phyloP scores from a whole-genome alignment of 176 grass and related monocot species.

The Avena eriantha region DNA sequence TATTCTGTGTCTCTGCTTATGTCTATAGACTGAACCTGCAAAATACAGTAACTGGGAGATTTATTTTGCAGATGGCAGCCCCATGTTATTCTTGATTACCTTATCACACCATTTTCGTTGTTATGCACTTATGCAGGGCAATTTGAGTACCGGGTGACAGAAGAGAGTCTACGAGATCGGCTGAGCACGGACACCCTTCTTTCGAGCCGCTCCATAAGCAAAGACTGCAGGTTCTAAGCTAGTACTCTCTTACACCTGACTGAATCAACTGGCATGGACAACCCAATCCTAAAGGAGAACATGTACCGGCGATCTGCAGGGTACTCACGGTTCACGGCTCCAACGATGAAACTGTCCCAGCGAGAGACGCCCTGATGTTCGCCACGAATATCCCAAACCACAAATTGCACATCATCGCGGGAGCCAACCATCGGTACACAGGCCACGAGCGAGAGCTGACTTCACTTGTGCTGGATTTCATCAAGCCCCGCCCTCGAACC shows the following conservation, averaged over 20 bases:
- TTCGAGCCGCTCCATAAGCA: conserved; percentile 67
- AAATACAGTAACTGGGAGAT: background rate
- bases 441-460: too few species aligned
- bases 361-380: too few species aligned
- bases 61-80: background rate
- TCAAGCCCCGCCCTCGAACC: too few species aligned
- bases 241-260: conserved; percentile 21
- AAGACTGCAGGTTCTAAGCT: conserved; percentile 69
- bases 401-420: too few species aligned
- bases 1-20: background rate
- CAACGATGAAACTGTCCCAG: too few species aligned
- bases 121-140: conserved; percentile 61
- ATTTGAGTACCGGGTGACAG: conserved; percentile 60
- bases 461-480: too few species aligned
- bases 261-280: too few species aligned
- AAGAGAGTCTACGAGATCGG: conserved; percentile 71
- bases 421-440: too few species aligned
- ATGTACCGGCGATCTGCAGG: too few species aligned
- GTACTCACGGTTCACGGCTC: too few species aligned
- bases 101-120: background rate
- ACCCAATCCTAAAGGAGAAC: too few species aligned
- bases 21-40: background rate
- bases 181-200: conserved; percentile 74
- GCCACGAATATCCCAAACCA: too few species aligned
- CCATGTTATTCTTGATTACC: background rate